Percentiles rank a stretch among this genome's conserved stretches.
Conservation (phyloP, 2,329 filamentous ascomycete genomes). For the Fusarium newnesense region DNA sequence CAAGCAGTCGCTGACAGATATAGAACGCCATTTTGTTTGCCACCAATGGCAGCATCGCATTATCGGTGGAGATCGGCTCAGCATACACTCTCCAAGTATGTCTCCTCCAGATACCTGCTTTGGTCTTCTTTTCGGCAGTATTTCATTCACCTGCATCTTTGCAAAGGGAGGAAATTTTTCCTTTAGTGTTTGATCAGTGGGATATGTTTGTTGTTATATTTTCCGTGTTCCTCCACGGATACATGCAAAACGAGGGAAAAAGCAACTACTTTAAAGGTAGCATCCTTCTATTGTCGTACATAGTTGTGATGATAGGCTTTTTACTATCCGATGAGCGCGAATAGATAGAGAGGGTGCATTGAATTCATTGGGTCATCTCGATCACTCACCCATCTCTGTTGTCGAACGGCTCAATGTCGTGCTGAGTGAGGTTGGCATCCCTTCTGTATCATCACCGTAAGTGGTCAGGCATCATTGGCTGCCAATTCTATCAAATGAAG, state of each 20-base stretch:
- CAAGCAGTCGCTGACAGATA: neutral
- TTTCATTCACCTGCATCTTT: neutral
- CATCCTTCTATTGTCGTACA: neutral
- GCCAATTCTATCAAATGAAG: too few species aligned
- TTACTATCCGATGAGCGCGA: neutral
- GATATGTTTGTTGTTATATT: neutral
- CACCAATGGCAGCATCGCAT: neutral
- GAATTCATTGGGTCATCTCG: too few species aligned
- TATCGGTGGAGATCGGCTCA: neutral
- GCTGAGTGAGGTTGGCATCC: too few species aligned
- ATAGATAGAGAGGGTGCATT: too few species aligned
- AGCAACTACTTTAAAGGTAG: neutral
- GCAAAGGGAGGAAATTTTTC: neutral
- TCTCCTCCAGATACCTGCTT: neutral
- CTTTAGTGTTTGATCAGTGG: neutral
- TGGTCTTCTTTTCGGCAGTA: neutral
- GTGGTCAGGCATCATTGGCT: too few species aligned
- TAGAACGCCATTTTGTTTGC: conserved; percentile 3
- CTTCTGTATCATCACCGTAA: too few species aligned
- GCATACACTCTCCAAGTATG: neutral
- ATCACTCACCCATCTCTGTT: too few species aligned
- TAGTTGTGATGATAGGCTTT: neutral
- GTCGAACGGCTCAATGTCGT: too few species aligned
- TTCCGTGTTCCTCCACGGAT: neutral
- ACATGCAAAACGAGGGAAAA: neutral